Evolutionary conservation across 2,329 filamentous ascomycete genomes (phyloP).

Genomic region (Exophiala spinifera): DNA sequence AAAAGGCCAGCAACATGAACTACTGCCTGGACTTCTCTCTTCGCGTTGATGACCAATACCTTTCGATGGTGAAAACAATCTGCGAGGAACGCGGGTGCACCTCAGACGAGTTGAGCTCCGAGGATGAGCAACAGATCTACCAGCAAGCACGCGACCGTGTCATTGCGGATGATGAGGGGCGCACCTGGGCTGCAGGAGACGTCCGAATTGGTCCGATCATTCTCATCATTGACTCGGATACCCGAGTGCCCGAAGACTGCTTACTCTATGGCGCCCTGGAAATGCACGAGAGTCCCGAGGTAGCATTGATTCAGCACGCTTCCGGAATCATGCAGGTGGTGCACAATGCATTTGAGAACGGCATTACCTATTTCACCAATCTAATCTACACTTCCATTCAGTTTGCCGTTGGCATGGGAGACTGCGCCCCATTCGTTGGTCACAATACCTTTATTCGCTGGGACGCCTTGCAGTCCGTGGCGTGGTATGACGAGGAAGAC

Average conservation of each 20-base stretch:
- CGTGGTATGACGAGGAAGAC: conserved; percentile 49
- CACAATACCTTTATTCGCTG: conserved; percentile 74
- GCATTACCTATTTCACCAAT: conserved; percentile 74
- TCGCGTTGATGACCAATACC: not conserved
- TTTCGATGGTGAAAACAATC: not conserved
- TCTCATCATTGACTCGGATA: conserved; percentile 66
- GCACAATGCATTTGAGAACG: conserved; percentile 69
- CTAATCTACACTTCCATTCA: conserved; percentile 71
- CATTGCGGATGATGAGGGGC: conserved; percentile 12
- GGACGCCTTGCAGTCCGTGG: conserved; percentile 59
- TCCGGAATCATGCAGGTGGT: conserved; percentile 75
- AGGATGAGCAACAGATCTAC: not conserved
- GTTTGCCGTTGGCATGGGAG: conserved; percentile 67
- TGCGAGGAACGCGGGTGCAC: not conserved
- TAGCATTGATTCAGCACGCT: conserved; percentile 67
- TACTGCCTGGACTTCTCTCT: conserved; percentile 8
- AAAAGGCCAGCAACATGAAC: conserved; percentile 17
- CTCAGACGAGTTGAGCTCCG: not conserved
- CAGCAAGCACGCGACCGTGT: not conserved
- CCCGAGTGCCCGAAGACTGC: conserved; percentile 64
- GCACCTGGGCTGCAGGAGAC: conserved; percentile 61
- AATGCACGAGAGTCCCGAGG: conserved; percentile 66
- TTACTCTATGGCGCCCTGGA: conserved; percentile 67
- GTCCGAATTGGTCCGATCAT: conserved; percentile 79
- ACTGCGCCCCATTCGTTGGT: conserved; percentile 71